phyloP scores from a whole-genome alignment of 2,329 filamentous ascomycete species.

The Fusarium camptoceras region DNA sequence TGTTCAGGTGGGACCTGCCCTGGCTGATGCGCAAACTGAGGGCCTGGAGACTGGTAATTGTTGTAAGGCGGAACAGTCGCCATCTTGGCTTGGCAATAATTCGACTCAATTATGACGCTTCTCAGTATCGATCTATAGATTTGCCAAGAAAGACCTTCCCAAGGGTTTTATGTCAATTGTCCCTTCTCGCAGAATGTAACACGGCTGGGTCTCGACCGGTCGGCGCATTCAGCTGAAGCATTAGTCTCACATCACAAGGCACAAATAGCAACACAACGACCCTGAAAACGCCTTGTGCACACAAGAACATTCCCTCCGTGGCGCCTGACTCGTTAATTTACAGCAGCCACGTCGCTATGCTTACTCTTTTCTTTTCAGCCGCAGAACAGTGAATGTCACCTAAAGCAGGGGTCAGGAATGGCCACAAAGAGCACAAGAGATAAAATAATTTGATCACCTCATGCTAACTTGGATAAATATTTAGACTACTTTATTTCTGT shows the following conservation, averaged over 20 bases:
- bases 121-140: background rate
- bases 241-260: constrained; percentile 35
- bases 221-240: constrained; percentile 36
- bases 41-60: constrained; percentile 9
- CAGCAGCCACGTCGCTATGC: constrained; percentile 8
- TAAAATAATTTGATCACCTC: background rate
- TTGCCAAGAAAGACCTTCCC: fast-evolving
- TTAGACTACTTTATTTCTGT: background rate
- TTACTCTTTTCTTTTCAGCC: constrained; percentile 9
- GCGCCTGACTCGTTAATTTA: constrained; percentile 1
- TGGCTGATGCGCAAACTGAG: background rate
- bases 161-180: constrained; percentile 7
- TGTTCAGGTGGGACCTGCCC: background rate
- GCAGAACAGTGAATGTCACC: background rate
- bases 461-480: background rate
- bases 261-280: constrained; percentile 5
- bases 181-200: background rate
- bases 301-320: background rate
- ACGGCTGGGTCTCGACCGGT: constrained; percentile 30
- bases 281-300: constrained; percentile 17
- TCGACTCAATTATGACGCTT: fast-evolving
- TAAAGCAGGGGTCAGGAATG: background rate
- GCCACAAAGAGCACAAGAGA: too few species aligned
- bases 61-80: constrained; percentile 9
- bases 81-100: constrained; percentile 8